These are phyloP conservation scores for Barnettozyma wickerhamii DNA, from an alignment of 805 yeast genomes.

Conservation along the genomic window DNA sequence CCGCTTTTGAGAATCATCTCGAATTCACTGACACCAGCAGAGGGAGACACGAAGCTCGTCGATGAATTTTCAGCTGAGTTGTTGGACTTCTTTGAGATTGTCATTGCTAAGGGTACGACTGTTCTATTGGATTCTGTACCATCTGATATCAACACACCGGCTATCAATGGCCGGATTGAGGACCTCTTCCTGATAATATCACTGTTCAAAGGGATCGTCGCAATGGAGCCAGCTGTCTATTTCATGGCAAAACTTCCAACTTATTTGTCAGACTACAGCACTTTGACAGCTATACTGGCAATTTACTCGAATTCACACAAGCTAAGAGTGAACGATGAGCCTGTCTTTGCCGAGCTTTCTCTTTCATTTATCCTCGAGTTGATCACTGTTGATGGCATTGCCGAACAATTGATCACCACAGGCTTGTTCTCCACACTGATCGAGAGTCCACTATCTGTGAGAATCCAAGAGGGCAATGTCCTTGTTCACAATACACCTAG, in stretches of 20 bases:
- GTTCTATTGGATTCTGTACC: slow-evolving; percentile 55
- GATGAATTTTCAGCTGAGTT: slow-evolving; percentile 48
- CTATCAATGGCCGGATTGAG: slow-evolving; percentile 47
- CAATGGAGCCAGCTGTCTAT: slow-evolving; percentile 41
- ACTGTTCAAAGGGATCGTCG: slow-evolving; percentile 54
- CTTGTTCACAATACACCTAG: slow-evolving; percentile 47
- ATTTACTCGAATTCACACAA: slow-evolving; percentile 66
- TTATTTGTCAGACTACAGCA: slow-evolving; percentile 51
- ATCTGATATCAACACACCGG: slow-evolving; percentile 40
- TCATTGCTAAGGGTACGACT: slow-evolving; percentile 64
- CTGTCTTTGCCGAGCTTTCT: slow-evolving; percentile 67
- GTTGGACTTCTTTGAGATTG: slow-evolving; percentile 53
- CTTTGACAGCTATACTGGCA: slow-evolving; percentile 57
- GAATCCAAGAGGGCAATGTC: slow-evolving; percentile 63
- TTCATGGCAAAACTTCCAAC: slow-evolving; percentile 48
- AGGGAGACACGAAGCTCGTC: slow-evolving; percentile 37
- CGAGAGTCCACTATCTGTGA: slow-evolving; percentile 68
- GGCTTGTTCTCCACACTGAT: slow-evolving; percentile 66
- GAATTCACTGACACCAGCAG: slow-evolving; percentile 42
- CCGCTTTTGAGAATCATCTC: slow-evolving; percentile 58
- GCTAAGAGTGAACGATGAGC: slow-evolving; percentile 56
- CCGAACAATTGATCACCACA: slow-evolving; percentile 56
- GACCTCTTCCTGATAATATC: slow-evolving; percentile 62
- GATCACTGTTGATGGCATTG: slow-evolving; percentile 54
- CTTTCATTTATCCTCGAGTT: slow-evolving; percentile 67